Base-by-base conservation (phyloP, 1,139 yeast genomes). In the Blastobotrys elegans region DNA sequence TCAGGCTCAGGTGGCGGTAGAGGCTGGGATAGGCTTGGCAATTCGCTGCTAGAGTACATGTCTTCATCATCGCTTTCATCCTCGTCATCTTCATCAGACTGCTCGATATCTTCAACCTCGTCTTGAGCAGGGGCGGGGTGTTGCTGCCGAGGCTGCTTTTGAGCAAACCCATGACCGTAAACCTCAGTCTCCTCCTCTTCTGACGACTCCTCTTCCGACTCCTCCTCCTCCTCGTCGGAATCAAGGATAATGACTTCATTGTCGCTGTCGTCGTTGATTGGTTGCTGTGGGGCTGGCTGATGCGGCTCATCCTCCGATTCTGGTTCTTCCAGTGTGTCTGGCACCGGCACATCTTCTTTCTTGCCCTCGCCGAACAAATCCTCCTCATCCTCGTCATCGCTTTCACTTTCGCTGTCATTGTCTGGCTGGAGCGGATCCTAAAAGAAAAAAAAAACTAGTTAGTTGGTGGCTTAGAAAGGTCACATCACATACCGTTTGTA, bases 191-290 rank as follows among this genome's bases (percentile, higher is more conserved):
- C 43, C 30, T 48, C 49, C n/a, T 39, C 43, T 2, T 44, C 46
- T 17, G 27, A 7, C 2, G 22, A 33, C 26, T 33, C 52, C 7
- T 27, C 48, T 13, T 24, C 4, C 14, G 37, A 21, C 20, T 36
- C 10, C 29, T 40, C 43, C 13, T 22, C 33, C n/a, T 51, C 57
- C 4, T 50, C 54, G 20, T 53, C 54, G 2, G 44, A 45, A 14
- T 42, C 52, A 14, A 30, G 37, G 16, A 50, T 37, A 31, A 43
- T 40, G 4, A 43, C 47, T 16, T 48, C 56, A 8, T 36, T 52
- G 8, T 36, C 48, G 5, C 30, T 21, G 42, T 38, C 14, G 36
- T 22, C 49, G 11, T 48, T 42, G 27, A 27, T 46, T 24, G 31
- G 29, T 40, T 39, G 22, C 21, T 31, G 29, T n/a, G 22, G 32